Conservation (phyloP, 140 eudicot species). For the Cichorium intybus region DNA sequence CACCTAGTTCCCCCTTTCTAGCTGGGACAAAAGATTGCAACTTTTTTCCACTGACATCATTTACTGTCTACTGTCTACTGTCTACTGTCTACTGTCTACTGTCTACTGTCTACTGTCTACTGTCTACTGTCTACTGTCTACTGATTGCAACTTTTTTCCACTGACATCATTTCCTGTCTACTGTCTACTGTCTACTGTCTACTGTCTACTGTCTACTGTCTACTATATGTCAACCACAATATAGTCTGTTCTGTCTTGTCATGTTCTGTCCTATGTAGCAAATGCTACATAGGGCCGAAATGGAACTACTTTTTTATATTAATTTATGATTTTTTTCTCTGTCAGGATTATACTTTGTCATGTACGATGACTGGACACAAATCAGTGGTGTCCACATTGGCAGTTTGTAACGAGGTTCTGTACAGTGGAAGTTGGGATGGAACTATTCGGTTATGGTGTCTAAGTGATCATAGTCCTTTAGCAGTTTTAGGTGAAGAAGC, state of each 20-base stretch:
- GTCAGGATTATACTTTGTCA: slow-evolving; percentile 64
- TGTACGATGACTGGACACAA: slow-evolving; percentile 82
- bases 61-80: too few relatives aligned
- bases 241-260: background rate
- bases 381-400: slow-evolving; percentile 75
- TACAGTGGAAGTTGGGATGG: slow-evolving; percentile 99
- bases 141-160: too few relatives aligned
- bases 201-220: too few relatives aligned
- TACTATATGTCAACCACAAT: background rate
- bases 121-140: too few relatives aligned
- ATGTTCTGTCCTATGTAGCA: background rate
- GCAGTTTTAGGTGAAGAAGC: slow-evolving; percentile 66
- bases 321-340: slow-evolving; percentile 1
- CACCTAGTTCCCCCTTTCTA: too few relatives aligned
- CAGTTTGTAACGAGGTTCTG: slow-evolving; percentile 58
- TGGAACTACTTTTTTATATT: background rate
- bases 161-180: too few relatives aligned
- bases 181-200: too few relatives aligned
- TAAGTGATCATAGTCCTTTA: slow-evolving; percentile 79
- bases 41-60: background rate
- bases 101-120: too few relatives aligned
- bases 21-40: too few relatives aligned
- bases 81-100: too few relatives aligned
- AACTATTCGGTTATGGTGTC: slow-evolving; percentile 80
- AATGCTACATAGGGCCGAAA: background rate